A percentile compares a stretch with the other conserved stretches of the same genome.
Conservation (phyloP, 2,329 filamentous ascomycete species). For the Septoria linicola region DNA sequence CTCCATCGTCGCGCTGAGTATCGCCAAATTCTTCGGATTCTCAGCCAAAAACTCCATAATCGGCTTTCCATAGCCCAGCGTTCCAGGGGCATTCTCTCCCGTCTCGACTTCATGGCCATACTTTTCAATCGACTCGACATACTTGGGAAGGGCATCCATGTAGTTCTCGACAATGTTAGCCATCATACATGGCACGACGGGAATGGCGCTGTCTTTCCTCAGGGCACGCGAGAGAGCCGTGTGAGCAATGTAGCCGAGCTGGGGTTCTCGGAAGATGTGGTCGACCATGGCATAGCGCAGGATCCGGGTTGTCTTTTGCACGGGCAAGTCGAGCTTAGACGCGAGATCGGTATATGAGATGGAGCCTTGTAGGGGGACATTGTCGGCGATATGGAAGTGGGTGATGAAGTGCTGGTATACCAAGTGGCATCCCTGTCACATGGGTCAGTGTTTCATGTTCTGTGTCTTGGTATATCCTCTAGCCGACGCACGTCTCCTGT, state of each 20-base stretch:
- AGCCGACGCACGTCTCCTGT: neutral
- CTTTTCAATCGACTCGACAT: constrained; percentile 23
- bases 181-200: constrained; percentile 9
- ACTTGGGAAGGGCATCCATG: constrained; percentile 8
- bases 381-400: constrained; percentile 9
- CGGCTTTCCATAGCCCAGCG: constrained; percentile 18
- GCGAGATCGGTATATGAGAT: constrained; percentile 13
- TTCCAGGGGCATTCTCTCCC: constrained; percentile 22
- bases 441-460: no score
- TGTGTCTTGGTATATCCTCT: no score
- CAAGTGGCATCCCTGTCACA: no score
- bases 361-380: constrained; percentile 10
- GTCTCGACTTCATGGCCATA: constrained; percentile 24
- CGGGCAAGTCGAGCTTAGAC: constrained; percentile 10
- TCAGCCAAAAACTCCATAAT: constrained; percentile 27
- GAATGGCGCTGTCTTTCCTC: neutral
- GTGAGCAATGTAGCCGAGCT: constrained; percentile 15
- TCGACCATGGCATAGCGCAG: constrained; percentile 20
- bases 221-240: constrained; percentile 17
- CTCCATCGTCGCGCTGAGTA: constrained; percentile 26
- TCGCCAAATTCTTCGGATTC: constrained; percentile 20
- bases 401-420: neutral
- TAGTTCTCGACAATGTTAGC: constrained; percentile 14
- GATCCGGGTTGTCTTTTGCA: constrained; percentile 10
- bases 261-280: constrained; percentile 14